Conservation (phyloP, 1,284 basidiomycete genomes). For the Sporisorium scitamineum region DNA sequence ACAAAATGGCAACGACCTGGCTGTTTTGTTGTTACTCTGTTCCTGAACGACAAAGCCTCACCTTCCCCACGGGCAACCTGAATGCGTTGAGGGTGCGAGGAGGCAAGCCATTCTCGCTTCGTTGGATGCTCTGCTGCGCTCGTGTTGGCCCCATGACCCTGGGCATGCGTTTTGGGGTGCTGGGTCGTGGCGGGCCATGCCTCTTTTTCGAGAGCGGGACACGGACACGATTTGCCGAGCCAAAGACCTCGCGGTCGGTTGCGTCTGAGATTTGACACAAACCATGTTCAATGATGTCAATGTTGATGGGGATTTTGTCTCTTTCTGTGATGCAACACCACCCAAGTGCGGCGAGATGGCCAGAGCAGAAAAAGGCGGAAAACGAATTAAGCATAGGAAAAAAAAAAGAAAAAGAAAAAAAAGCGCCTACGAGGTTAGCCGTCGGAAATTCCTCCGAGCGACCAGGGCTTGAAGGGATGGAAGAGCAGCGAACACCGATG, state of each 20-base stretch:
- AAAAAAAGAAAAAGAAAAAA: too few relatives aligned
- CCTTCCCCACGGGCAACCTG: too few relatives aligned
- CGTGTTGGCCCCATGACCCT: neutral
- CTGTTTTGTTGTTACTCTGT: too few relatives aligned
- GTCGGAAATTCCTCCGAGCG: conserved; percentile 4
- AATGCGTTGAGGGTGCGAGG: too few relatives aligned
- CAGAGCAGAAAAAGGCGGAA: conserved; percentile 1
- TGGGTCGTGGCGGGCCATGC: too few relatives aligned
- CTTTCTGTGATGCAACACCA: neutral
- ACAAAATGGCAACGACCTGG: too few relatives aligned
- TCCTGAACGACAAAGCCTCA: too few relatives aligned
- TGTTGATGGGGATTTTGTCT: neutral
- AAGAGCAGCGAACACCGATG: neutral
- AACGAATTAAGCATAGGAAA: conserved; percentile 6
- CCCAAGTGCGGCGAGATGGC: neutral
- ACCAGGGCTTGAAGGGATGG: neutral
- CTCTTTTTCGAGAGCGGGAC: neutral
- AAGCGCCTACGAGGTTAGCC: neutral
- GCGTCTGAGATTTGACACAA: neutral
- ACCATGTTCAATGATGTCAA: conserved; percentile 7
- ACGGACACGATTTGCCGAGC: neutral
- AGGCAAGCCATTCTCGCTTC: too few relatives aligned
- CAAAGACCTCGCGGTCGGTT: neutral
- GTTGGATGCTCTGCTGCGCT: too few relatives aligned
- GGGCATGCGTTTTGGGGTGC: conserved; percentile 1